Conservation (phyloP, 805 yeast species). For the Ogataea ganodermae region DNA sequence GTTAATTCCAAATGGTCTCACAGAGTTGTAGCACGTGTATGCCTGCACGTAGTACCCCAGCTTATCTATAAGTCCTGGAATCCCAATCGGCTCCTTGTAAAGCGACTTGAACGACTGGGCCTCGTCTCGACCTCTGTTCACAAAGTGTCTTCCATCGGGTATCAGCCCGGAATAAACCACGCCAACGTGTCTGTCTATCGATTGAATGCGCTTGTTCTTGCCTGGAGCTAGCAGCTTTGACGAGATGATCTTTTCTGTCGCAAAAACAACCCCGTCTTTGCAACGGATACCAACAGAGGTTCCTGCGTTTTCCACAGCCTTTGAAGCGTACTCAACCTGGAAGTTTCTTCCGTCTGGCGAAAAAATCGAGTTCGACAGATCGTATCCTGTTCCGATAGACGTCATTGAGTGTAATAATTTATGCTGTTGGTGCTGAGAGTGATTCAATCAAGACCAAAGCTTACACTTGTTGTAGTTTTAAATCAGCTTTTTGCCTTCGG, state of each 20-base stretch:
- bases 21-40: conserved; percentile 93
- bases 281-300: conserved; percentile 92
- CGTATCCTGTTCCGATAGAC: conserved; percentile 99
- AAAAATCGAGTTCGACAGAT: conserved; percentile 94
- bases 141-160: conserved; percentile 96
- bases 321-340: conserved; percentile 96
- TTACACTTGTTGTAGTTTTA: background rate
- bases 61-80: conserved; percentile 82
- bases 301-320: conserved; percentile 97
- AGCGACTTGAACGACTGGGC: conserved; percentile 73
- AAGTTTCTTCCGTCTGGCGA: conserved; percentile 92
- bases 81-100: conserved; percentile 75
- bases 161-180: conserved; percentile 92
- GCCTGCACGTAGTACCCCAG: conserved; percentile 92
- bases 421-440: background rate
- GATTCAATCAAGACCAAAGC: no score
- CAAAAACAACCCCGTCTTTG: conserved; percentile 93
- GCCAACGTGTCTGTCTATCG: conserved; percentile 91
- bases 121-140: conserved; percentile 89
- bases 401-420: conserved; percentile 40
- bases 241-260: conserved; percentile 88
- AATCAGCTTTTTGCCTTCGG: conserved; percentile 8
- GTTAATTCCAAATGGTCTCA: conserved; percentile 95
- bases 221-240: conserved; percentile 89
- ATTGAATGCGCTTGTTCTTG: conserved; percentile 86